Base-by-base conservation (phyloP, 106 monocot genomes). In the Acorus calamus region DNA sequence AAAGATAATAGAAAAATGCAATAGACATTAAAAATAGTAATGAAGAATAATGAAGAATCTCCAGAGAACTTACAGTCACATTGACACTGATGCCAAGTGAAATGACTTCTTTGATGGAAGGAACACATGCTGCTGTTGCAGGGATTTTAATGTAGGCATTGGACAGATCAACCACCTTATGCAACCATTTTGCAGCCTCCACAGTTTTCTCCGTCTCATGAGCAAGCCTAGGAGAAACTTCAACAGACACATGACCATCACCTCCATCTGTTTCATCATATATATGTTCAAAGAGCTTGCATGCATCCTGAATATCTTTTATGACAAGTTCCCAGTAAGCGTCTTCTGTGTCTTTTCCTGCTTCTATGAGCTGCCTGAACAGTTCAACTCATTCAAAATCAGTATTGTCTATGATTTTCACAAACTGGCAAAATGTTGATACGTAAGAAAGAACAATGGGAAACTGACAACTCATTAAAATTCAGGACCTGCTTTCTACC, bases 141-240 rank as follows among this genome's bases (percentile, higher is more conserved):
- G 94, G 94, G 46, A 94, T 94, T 72, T 90, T 94, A 60, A 94
- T 89, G 65, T 90, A 90, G 28, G 84, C 94, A 78, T 94, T 94
- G 46, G 66, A 73, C 11, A 84, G 66, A 50, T 82, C 51, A 63
- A 90, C 89, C 49, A 82, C 66, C 67, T 84, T 82, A 72, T 87
- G 87, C 59, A 94, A 79, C 79, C 81, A 94, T 65, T 94, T 89
- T 46, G 94, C 94, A 69, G 89, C 89, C 62, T 89, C 86, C 57
- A 90, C 66, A 47, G 94, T 94, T 46, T 84, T 87, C 42, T 75
- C 12, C 4, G 89, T 86, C 47, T 94, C 89, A 71, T 83, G 81
- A 44, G 94, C 94, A 69, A 94, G 86, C 62, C 84, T 80, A 42
- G 94, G 94, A 60, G 89, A 89, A 11, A 94, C 94, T 74, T 94